phyloP scores from a whole-genome alignment of 352 stramenopile genomes.

The Phytophthora crassamura region DNA sequence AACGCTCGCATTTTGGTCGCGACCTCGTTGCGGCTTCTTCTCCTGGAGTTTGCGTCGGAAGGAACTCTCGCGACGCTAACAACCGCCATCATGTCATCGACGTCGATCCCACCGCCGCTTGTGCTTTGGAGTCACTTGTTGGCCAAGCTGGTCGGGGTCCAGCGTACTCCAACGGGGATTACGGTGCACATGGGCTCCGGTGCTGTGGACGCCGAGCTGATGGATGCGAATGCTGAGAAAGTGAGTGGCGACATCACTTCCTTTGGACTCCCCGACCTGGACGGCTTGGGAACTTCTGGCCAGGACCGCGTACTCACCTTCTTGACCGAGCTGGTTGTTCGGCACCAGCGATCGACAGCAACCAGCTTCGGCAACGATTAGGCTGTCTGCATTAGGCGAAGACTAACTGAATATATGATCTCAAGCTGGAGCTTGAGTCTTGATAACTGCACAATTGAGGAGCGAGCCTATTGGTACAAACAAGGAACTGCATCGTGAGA shows the following conservation, averaged over 20 bases:
- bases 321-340: conserved; percentile 31
- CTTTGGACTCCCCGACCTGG: conserved; percentile 27
- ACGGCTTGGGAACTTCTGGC: conserved; percentile 29
- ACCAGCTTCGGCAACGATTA: conserved; percentile 29
- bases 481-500: conserved; percentile 2
- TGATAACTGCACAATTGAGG: not conserved
- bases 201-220: conserved; percentile 20
- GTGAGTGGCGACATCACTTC: conserved; percentile 28
- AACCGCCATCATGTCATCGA: conserved; percentile 42
- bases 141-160: conserved; percentile 31
- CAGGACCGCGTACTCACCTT: conserved; percentile 32
- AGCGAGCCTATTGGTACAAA: not conserved
- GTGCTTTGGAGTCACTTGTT: conserved; percentile 41
- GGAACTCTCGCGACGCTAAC: conserved; percentile 39
- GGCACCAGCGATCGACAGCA: conserved; percentile 37
- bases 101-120: conserved; percentile 33
- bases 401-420: conserved; percentile 21
- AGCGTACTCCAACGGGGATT: conserved; percentile 30
- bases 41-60: conserved; percentile 38
- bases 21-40: conserved; percentile 78
- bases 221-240: conserved; percentile 17
- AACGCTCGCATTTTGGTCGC: conserved; percentile 68
- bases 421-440: conserved; percentile 6
- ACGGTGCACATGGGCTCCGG: conserved; percentile 30
- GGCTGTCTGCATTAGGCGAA: conserved; percentile 1